Percentiles rank a stretch among this genome's conserved stretches.
Conservation (phyloP, 768 basidiomycete genomes). For the Bullera alba region DNA sequence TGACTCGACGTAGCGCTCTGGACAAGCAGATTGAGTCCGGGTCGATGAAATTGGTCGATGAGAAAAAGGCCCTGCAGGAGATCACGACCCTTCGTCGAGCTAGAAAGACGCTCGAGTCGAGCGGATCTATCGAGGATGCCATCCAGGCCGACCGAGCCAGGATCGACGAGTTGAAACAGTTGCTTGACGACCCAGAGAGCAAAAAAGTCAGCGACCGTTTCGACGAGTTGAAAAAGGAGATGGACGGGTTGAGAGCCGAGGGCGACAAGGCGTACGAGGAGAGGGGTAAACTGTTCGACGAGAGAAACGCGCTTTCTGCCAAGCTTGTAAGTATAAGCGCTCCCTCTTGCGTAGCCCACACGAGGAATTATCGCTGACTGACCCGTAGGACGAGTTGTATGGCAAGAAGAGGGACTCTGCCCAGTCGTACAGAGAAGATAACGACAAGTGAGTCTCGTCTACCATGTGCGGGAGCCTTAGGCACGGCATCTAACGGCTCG, state of each 20-base stretch:
- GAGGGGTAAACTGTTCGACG: slow-evolving; percentile 75
- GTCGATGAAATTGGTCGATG: slow-evolving; percentile 81
- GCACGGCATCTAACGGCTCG: no score
- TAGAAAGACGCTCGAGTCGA: slow-evolving; percentile 69
- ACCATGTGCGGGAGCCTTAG: not conserved
- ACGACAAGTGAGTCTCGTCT: slow-evolving; percentile 64
- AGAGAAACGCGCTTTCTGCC: slow-evolving; percentile 66
- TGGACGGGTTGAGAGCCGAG: slow-evolving; percentile 78
- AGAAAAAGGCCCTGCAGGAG: slow-evolving; percentile 89
- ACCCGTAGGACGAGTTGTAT: slow-evolving; percentile 62
- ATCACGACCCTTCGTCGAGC: slow-evolving; percentile 66
- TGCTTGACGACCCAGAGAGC: slow-evolving; percentile 83
- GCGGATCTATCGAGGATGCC: slow-evolving; percentile 67
- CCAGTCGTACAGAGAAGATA: slow-evolving; percentile 67
- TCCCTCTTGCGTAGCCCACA: not conserved
- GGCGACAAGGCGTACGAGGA: slow-evolving; percentile 75
- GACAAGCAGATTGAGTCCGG: slow-evolving; percentile 91
- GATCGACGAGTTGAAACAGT: slow-evolving; percentile 70
- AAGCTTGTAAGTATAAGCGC: slow-evolving; percentile 34
- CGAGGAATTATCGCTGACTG: not conserved
- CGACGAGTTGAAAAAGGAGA: slow-evolving; percentile 71
- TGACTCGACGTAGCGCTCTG: slow-evolving; percentile 43
- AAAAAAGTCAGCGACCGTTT: slow-evolving; percentile 74
- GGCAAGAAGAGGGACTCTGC: slow-evolving; percentile 68
- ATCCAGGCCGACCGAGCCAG: slow-evolving; percentile 70